Percentiles rank a stretch among this genome's conserved stretches.
phyloP scores from a whole-genome alignment of 2,329 filamentous ascomycete genomes.

The Raffaelea albimanens region DNA sequence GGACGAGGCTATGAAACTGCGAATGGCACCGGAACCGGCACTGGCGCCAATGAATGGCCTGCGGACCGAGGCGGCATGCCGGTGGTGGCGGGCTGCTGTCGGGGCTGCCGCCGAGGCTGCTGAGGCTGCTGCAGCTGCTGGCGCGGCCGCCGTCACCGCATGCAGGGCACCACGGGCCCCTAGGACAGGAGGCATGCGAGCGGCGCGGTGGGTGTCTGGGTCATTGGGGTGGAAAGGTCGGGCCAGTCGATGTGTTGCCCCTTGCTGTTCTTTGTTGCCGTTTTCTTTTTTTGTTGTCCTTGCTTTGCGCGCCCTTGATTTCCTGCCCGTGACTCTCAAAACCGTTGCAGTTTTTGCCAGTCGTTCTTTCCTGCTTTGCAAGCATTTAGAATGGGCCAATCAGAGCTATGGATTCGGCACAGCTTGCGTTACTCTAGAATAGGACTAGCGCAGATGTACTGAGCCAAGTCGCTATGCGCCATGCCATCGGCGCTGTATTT shows the following conservation, averaged over 20 bases:
- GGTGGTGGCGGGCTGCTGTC: neutral
- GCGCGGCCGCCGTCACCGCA: neutral
- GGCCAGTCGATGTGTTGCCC: neutral
- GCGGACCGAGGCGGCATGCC: neutral
- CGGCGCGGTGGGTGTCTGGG: neutral
- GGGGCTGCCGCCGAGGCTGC: neutral
- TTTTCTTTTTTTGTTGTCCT: neutral
- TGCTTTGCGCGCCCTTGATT: no score
- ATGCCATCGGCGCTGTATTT: no score
- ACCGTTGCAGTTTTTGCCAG: no score
- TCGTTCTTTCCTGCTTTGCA: no score
- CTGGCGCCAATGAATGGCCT: neutral
- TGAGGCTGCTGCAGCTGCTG: neutral
- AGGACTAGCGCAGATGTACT: no score
- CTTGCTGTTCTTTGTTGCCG: neutral
- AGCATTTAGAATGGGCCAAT: no score
- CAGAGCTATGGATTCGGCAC: no score
- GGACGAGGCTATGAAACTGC: conserved; percentile 6
- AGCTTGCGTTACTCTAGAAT: no score
- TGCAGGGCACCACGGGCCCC: neutral
- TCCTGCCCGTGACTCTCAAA: no score
- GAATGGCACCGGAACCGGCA: neutral
- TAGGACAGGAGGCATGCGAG: neutral
- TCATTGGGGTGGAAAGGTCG: neutral
- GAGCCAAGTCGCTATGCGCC: no score